Conservation (phyloP, 306 rosid genomes). For the Quercus rubra region DNA sequence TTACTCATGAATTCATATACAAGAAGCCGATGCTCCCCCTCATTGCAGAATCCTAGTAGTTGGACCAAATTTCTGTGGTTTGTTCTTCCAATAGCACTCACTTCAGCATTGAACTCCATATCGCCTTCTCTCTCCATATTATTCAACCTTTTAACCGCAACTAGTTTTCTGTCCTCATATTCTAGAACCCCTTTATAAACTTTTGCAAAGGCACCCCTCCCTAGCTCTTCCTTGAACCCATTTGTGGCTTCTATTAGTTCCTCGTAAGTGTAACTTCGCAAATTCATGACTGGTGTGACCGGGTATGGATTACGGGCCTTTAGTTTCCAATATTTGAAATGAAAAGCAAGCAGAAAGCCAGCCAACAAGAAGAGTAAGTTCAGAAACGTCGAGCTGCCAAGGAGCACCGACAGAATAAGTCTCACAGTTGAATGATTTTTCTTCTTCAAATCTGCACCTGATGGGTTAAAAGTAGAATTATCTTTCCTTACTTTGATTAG, state of each 20-base stretch:
- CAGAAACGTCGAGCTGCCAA: conserved; percentile 12
- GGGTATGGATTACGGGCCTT: not conserved
- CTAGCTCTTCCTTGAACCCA: conserved; percentile 30
- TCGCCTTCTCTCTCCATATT: conserved; percentile 14
- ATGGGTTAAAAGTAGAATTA: not conserved
- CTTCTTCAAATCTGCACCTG: not conserved
- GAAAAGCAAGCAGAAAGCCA: not conserved
- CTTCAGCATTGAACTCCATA: conserved; percentile 30
- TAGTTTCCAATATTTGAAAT: not conserved
- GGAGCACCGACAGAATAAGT: conserved; percentile 11
- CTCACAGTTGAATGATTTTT: not conserved
- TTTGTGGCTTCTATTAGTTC: conserved; percentile 18
- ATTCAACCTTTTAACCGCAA: conserved; percentile 35
- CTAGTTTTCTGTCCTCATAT: not conserved
- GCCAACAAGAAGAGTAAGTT: not conserved
- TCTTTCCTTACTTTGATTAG: conserved; percentile 25
- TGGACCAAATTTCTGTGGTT: conserved; percentile 38
- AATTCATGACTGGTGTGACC: not conserved
- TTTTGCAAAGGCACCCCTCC: conserved; percentile 25
- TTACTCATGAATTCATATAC: conserved; percentile 44
- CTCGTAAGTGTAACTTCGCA: conserved; percentile 14
- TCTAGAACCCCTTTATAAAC: conserved; percentile 32
- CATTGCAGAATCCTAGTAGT: conserved; percentile 37
- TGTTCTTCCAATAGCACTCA: conserved; percentile 31
- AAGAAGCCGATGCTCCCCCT: conserved; percentile 26